Percentiles rank a stretch among this genome's conserved stretches.
Conservation (phyloP, 208 protist species). For the Trypanosoma scelopori region DNA sequence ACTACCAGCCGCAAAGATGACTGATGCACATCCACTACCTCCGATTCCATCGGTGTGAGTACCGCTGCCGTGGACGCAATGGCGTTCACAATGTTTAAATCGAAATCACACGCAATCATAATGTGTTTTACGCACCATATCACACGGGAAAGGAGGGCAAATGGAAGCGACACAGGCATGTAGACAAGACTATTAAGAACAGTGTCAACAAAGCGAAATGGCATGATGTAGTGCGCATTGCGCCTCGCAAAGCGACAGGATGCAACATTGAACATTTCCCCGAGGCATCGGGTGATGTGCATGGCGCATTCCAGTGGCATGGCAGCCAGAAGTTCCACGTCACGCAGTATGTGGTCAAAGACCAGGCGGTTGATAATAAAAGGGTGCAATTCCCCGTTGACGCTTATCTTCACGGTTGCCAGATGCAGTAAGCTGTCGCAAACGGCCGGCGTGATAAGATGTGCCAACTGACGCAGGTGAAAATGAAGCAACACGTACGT, state of each 20-base stretch:
- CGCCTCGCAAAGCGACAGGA: slow-evolving; percentile 62
- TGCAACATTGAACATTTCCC: slow-evolving; percentile 49
- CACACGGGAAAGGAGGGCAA: slow-evolving; percentile 39
- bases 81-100: slow-evolving; percentile 52
- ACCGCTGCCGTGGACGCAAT: slow-evolving; percentile 56
- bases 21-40: neutral
- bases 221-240: slow-evolving; percentile 61
- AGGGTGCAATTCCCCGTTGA: slow-evolving; percentile 58
- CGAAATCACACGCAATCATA: slow-evolving; percentile 69
- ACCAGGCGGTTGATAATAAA: slow-evolving; percentile 81
- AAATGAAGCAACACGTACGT: slow-evolving; percentile 71
- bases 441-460: slow-evolving; percentile 48
- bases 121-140: slow-evolving; percentile 69
- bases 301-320: slow-evolving; percentile 46
- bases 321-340: slow-evolving; percentile 48
- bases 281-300: slow-evolving; percentile 52
- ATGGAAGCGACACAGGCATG: slow-evolving; percentile 29
- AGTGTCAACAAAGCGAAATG: slow-evolving; percentile 67
- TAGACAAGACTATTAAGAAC: slow-evolving; percentile 66
- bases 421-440: slow-evolving; percentile 61
- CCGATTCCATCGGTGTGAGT: slow-evolving; percentile 44
- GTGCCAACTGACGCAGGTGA: slow-evolving; percentile 53
- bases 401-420: slow-evolving; percentile 37
- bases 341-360: slow-evolving; percentile 69
- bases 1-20: slow-evolving; percentile 26